Evolutionary conservation across 2,329 filamentous ascomycete species (phyloP).

Genomic region (Grosmannia huntii): DNA sequence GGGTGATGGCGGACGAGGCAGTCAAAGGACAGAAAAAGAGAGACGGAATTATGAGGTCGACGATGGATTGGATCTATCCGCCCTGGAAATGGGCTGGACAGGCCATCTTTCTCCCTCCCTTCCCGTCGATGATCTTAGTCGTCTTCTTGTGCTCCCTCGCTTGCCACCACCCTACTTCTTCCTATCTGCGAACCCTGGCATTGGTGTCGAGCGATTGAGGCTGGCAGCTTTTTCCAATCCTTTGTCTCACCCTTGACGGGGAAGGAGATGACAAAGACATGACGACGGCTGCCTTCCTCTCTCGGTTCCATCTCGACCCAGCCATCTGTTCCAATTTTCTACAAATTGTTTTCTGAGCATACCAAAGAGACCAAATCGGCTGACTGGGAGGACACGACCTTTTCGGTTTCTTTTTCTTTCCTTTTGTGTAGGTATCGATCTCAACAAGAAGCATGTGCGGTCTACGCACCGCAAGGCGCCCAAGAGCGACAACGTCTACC

Average conservation of each 20-base stretch:
- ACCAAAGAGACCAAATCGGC: conserved; percentile 39
- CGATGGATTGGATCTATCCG: no score
- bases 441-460: conserved; percentile 56
- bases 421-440: conserved; percentile 53
- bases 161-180: not conserved
- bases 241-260: not conserved
- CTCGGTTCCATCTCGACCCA: not conserved
- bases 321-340: not conserved
- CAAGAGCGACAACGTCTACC: conserved; percentile 97
- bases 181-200: conserved; percentile 5
- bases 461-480: conserved; percentile 79
- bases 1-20: not conserved
- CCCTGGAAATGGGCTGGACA: not conserved
- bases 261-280: not conserved
- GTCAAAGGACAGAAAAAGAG: not conserved
- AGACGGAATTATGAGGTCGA: not conserved
- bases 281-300: not conserved
- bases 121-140: not conserved
- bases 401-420: conserved; percentile 16
- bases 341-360: conserved; percentile 41
- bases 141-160: not conserved
- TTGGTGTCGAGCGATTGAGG: not conserved
- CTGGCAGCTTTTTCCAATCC: not conserved
- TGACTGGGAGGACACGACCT: conserved; percentile 32
- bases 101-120: no score